These are phyloP conservation scores for Calonectria hongkongensis DNA, from an alignment of 2,329 filamentous ascomycete genomes.

Conservation along the genomic window DNA sequence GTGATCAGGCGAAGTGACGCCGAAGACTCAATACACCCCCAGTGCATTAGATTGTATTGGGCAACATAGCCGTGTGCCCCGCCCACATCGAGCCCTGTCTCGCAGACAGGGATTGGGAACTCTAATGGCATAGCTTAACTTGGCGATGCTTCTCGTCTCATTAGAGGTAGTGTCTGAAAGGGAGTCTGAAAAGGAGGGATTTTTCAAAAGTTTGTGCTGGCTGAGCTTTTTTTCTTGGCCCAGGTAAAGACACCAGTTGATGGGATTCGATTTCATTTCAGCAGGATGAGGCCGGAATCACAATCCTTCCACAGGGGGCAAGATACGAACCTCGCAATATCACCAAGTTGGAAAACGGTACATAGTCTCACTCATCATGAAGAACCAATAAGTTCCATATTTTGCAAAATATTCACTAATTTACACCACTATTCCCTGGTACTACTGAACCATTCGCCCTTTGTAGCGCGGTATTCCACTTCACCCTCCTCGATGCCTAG, in stretches of 20 bases:
- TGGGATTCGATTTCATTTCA: too few relatives aligned
- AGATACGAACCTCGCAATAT: too few relatives aligned
- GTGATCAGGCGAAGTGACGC: not conserved
- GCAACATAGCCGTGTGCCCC: not conserved
- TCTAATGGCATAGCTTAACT: not conserved
- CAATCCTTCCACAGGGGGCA: too few relatives aligned
- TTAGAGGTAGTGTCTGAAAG: not conserved
- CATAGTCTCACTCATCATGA: too few relatives aligned
- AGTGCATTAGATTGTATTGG: not conserved
- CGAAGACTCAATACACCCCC: not conserved
- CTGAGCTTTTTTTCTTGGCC: too few relatives aligned
- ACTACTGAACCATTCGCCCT: conserved; percentile 43
- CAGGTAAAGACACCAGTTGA: too few relatives aligned
- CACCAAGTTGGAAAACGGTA: too few relatives aligned
- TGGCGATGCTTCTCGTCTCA: not conserved
- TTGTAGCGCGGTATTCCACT: conserved; percentile 52
- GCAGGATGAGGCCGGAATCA: too few relatives aligned
- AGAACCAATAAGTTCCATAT: too few relatives aligned
- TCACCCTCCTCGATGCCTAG: conserved; percentile 54
- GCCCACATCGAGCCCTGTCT: not conserved
- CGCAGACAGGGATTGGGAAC: not conserved
- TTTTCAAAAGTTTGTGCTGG: too few relatives aligned
- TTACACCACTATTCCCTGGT: not conserved
- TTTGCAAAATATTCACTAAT: not conserved
- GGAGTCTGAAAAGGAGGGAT: too few relatives aligned